Evolutionary conservation across 805 yeast genomes (phyloP), one percentile per base, ranked within the genome.

Genomic region (Saccharomyces kudriavzevii): DNA sequence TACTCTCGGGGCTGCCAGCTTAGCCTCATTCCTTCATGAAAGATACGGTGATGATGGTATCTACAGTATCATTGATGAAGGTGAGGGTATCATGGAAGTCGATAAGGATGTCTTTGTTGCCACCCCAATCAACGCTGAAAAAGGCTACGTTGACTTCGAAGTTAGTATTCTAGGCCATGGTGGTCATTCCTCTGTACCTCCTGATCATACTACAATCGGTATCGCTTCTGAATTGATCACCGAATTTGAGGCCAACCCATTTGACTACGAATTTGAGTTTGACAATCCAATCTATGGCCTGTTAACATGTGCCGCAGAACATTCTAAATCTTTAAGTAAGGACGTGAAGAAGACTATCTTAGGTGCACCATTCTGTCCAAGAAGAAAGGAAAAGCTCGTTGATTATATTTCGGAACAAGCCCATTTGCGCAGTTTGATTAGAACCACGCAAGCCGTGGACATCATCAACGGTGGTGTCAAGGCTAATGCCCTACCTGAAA

Each of bases 141-240:
- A 82, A 66, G 87, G 88, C 4, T 77, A 75, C 54, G 64, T 83
- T 20, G 83, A 82, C 54, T 68, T 83, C 48, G 65, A 66, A 28
- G 72, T 85, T 45, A 73, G 74, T 3, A 69, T 86, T 45, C 70
- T 70, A 25, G 82, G 87, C 22, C 80, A 82, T 13, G 95, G 95
- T 40, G 95, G 95, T 8, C 95, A 87, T 64, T 82, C 92, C 0
- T 84, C 91, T 8, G 67, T 77, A n/a, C 94, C 95, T 8, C 92
- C 91, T 1, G 84, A 80, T 48, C 94, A 88, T 63, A 87, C 95
- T 4, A 77, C 86, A 1, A 86, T 89, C 69, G 96, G 94, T 11
- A 77, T 88, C 40, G 73, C 84, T 50, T 75, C 89, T 2, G 82
- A 84, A 54, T 71, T 87, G 52, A 74, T 84, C 10, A 67, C 73